Percentiles rank a stretch among this genome's conserved stretches.
phyloP scores from a whole-genome alignment of 2,329 filamentous ascomycete genomes.

The Hypomyces rosellus region DNA sequence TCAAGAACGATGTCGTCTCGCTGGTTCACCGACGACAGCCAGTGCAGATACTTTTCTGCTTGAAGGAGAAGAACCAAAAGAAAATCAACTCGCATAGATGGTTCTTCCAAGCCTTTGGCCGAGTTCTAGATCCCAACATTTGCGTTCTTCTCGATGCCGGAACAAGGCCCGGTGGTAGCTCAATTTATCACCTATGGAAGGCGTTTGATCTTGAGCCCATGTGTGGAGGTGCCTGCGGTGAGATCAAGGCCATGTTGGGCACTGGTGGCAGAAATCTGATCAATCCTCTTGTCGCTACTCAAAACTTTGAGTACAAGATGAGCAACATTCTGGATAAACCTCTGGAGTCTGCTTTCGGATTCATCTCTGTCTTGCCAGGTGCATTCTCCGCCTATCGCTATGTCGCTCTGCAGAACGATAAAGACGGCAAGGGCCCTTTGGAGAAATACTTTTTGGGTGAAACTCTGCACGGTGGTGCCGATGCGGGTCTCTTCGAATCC shows the following conservation, averaged over 20 bases:
- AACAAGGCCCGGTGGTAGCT: conserved; percentile 88
- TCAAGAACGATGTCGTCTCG: conserved; percentile 84
- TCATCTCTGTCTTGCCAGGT: conserved; percentile 93
- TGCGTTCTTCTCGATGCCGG: conserved; percentile 94
- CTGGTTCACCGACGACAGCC: conserved; percentile 82
- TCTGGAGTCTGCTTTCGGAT: conserved; percentile 92
- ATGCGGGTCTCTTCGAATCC: conserved; percentile 93
- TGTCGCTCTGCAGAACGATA: conserved; percentile 91
- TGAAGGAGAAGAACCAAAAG: conserved; percentile 99
- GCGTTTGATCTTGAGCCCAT: conserved; percentile 96
- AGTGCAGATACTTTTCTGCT: conserved; percentile 93
- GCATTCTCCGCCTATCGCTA: conserved; percentile 98
- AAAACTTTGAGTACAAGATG: conserved; percentile 99
- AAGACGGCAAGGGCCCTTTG: conserved; percentile 83
- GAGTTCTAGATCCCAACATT: conserved; percentile 88
- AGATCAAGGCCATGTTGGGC: conserved; percentile 97
- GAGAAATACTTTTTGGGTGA: conserved; percentile 97
- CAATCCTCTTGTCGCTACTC: conserved; percentile 89
- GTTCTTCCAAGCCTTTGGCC: conserved; percentile 97
- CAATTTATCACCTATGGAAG: conserved; percentile 98
- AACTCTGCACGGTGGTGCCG: conserved; percentile 86
- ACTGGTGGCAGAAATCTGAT: conserved; percentile 77
- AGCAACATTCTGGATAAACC: conserved; percentile 99
- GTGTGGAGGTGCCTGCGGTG: conserved; percentile 94
- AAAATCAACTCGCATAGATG: conserved; percentile 99